Evolutionary conservation across 2,329 filamentous ascomycete genomes (phyloP), one percentile per base, ranked within the genome.

Genomic region (Teratosphaeria viscida): DNA sequence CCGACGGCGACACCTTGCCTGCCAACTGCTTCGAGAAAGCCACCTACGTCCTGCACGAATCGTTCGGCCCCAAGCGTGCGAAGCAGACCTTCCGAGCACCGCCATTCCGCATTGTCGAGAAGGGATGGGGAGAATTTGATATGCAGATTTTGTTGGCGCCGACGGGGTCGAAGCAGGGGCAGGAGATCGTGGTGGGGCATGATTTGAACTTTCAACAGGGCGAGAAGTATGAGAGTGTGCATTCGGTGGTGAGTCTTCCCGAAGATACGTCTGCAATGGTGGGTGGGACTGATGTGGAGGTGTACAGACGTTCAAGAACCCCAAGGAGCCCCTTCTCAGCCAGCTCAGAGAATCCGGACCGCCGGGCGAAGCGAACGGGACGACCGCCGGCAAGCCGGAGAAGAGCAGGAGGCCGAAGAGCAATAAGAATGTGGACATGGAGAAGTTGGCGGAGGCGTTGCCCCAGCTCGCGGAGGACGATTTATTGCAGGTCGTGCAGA

Each of bases 41-140:
- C 52, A 87, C 87, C 59, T 99, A 96, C 79, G 89, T 90, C 71
- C 83, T 99, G 34, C 94, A 99, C 75, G 92, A 94, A 37, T 94
- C 90, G 56, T 99, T 99, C 75, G 89, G 87, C 58, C 29, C 29
- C 29, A 89, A 92, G 68, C 88, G 80, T 54, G 75, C 89, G 16
- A 83, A 83, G 57, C 92, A 97, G 77, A 89, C 84, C 27, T 88
- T 96, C 78, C 87, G 86, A 71, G 86, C 88, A 65, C 84, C 91
- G 0, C 94, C 94, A 0, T 99, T 97, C 78, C 82, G 82, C 65
- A 95, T 95, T 75, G 81, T 85, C 64, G 95, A 99, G 76, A 89
- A 96, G 76, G 94, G 94, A 67, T 99, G 94, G 94, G 94, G 94
- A 70, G 94, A 97, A 77, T 99, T 99, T 73, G 94, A 97, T 73